phyloP scores from a whole-genome alignment of 208 protist species.

The Crithidia brevicula region DNA sequence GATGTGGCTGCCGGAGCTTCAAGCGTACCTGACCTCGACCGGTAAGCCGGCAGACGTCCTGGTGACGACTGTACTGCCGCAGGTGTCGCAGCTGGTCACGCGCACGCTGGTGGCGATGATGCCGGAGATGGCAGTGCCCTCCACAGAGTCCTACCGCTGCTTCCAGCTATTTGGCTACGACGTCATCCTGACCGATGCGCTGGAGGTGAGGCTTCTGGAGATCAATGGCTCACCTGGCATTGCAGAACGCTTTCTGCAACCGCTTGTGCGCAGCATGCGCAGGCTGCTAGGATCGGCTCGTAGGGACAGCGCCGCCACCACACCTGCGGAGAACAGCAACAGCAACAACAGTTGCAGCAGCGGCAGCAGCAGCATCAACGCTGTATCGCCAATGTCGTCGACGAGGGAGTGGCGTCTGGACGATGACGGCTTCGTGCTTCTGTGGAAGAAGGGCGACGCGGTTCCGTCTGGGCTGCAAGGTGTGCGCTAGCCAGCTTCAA shows the following conservation, averaged over 20 bases:
- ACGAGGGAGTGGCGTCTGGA: conserved; percentile 59
- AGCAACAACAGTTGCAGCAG: conserved; percentile 3
- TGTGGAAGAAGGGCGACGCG: conserved; percentile 70
- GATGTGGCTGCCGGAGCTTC: conserved; percentile 82
- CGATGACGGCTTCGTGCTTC: conserved; percentile 58
- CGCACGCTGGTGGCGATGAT: conserved; percentile 72
- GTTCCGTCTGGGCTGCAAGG: conserved; percentile 49
- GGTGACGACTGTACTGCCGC: conserved; percentile 51
- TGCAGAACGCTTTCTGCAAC: conserved; percentile 65
- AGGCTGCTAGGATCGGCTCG: conserved; percentile 36
- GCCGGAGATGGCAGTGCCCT: conserved; percentile 46
- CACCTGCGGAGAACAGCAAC: neutral
- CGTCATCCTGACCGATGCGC: conserved; percentile 77
- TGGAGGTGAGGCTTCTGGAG: conserved; percentile 82
- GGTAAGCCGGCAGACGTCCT: conserved; percentile 49
- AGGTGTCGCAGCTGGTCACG: conserved; percentile 72
- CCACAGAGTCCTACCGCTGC: conserved; percentile 66
- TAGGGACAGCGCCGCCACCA: neutral
- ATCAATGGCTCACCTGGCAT: conserved; percentile 91
- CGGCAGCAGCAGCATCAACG: conserved; percentile 1
- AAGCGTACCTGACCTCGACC: conserved; percentile 47
- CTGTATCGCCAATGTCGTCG: neutral
- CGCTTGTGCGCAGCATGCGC: conserved; percentile 59
- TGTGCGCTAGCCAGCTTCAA: neutral
- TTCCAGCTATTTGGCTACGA: conserved; percentile 94